These are phyloP conservation scores for Fomitopsis schrenkii DNA, from an alignment of 1,284 basidiomycete species.

Conservation along the genomic window DNA sequence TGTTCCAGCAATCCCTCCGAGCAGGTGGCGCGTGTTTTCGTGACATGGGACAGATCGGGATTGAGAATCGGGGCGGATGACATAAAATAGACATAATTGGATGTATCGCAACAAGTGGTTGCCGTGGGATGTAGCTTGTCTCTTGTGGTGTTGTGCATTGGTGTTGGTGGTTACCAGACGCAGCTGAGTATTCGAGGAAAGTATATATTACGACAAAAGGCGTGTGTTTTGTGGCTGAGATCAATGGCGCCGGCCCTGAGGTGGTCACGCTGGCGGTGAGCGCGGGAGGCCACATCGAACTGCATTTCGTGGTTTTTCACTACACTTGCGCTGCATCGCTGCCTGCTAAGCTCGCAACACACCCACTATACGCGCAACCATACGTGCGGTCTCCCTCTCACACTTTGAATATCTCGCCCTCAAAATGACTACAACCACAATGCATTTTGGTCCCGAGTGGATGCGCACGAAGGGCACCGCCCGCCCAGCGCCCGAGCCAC, in stretches of 20 bases:
- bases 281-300: conserved; percentile 7
- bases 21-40: conserved; percentile 52
- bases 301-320: conserved; percentile 17
- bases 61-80: background rate
- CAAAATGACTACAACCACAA: conserved; percentile 68
- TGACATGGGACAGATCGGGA: conserved; percentile 3
- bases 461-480: conserved; percentile 70
- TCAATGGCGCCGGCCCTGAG: conserved; percentile 22
- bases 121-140: background rate
- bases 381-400: background rate
- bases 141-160: no score
- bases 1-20: conserved; percentile 49
- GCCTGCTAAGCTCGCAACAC: conserved; percentile 8
- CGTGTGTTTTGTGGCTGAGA: background rate
- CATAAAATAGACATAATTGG: background rate
- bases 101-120: background rate
- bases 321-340: conserved; percentile 11
- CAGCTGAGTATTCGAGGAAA: no score
- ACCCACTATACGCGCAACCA: conserved; percentile 5
- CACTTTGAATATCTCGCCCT: background rate
- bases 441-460: conserved; percentile 89
- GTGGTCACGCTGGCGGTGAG: conserved; percentile 19
- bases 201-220: background rate
- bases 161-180: no score
- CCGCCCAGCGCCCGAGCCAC: conserved; percentile 56